A percentile compares a stretch with the other conserved stretches of the same genome.
phyloP scores from a whole-genome alignment of 164 flowering plant species.

The Vitis cinerea region DNA sequence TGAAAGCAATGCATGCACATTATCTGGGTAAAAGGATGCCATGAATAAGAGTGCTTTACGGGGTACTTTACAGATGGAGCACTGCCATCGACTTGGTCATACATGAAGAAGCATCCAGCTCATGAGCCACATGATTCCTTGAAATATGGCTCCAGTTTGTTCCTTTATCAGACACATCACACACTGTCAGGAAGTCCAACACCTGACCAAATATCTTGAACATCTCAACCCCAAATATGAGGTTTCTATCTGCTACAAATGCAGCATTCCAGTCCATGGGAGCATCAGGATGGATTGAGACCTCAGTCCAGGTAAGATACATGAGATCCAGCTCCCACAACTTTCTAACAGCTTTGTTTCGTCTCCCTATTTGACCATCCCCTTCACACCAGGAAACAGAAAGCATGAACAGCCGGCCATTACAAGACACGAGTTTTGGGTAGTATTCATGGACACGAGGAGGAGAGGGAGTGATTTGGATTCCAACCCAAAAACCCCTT shows the following conservation, averaged over 20 bases:
- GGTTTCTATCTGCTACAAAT: constrained; percentile 67
- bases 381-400: constrained; percentile 98
- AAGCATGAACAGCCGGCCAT: constrained; percentile 73
- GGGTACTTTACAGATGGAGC: constrained; percentile 48
- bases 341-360: constrained; percentile 89
- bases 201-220: constrained; percentile 97
- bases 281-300: constrained; percentile 91
- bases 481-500: constrained; percentile 70
- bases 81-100: constrained; percentile 78
- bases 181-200: constrained; percentile 77
- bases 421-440: constrained; percentile 74
- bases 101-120: constrained; percentile 84
- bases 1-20: too few species aligned
- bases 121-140: constrained; percentile 71
- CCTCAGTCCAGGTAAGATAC: constrained; percentile 68
- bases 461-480: constrained; percentile 70
- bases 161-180: constrained; percentile 46
- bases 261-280: constrained; percentile 99
- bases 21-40: neutral
- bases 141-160: constrained; percentile 72
- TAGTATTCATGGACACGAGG: constrained; percentile 80
- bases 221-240: constrained; percentile 89
- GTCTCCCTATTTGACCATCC: constrained; percentile 68
- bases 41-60: neutral
- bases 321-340: constrained; percentile 84